Conservation (phyloP, 768 basidiomycete species). For the Leccinum rimulosum region DNA sequence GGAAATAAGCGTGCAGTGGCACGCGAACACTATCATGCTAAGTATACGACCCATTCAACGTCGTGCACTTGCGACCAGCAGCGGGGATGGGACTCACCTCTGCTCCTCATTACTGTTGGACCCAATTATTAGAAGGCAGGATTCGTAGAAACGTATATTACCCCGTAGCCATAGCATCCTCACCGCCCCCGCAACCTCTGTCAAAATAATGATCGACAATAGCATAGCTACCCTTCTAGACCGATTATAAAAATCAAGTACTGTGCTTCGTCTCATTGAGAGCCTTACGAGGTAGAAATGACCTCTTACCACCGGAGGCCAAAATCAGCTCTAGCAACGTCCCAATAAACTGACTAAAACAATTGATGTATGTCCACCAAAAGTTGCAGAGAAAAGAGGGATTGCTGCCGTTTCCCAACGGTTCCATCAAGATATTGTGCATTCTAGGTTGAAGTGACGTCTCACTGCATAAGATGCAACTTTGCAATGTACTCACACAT, state of each 20-base stretch:
- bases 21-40: no score
- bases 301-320: constrained; percentile 13
- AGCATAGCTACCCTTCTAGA: constrained; percentile 12
- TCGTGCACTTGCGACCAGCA: no score
- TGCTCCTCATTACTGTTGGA: no score
- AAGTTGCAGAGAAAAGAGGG: constrained; percentile 3
- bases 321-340: constrained; percentile 17
- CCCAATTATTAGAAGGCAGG: no score
- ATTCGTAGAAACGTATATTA: no score
- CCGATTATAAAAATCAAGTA: constrained; percentile 21
- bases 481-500: constrained; percentile 15
- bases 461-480: not conserved
- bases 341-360: constrained; percentile 5
- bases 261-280: constrained; percentile 8
- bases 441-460: constrained; percentile 3
- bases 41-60: no score
- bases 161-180: no score
- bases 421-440: constrained; percentile 12
- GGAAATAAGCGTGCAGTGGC: constrained; percentile 14
- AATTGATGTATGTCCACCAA: constrained; percentile 9
- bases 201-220: constrained; percentile 3
- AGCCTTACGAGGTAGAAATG: not conserved
- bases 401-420: constrained; percentile 13
- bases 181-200: no score
- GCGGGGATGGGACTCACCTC: no score